These are phyloP conservation scores for Pochonia chlamydosporia DNA, from an alignment of 2,329 filamentous ascomycete species.

Conservation along the genomic window DNA sequence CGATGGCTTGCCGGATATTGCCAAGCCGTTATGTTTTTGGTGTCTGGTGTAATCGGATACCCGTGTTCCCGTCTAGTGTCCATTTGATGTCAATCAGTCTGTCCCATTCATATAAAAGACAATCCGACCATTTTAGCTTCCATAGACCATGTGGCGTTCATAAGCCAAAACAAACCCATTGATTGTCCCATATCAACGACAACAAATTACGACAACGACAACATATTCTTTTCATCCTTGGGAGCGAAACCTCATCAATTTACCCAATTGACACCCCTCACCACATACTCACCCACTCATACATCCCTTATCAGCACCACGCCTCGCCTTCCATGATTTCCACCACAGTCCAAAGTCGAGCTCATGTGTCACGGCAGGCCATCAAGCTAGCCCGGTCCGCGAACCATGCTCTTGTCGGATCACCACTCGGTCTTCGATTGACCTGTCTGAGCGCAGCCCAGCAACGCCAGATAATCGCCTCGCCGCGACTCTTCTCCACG, in stretches of 20 bases:
- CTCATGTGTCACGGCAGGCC: slow-evolving; percentile 17
- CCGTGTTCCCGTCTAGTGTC: neutral
- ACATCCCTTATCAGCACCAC: no score
- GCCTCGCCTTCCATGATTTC: slow-evolving; percentile 20
- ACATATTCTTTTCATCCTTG: no score
- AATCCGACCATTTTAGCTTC: no score
- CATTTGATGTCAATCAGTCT: no score
- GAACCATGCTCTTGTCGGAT: slow-evolving; percentile 5
- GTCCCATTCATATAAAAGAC: neutral
- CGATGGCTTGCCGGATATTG: neutral
- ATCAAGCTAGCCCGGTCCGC: slow-evolving; percentile 15
- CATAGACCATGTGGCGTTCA: no score
- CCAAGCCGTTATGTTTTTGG: neutral
- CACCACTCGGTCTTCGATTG: slow-evolving; percentile 10
- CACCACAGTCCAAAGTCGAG: slow-evolving; percentile 16
- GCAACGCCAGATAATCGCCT: slow-evolving; percentile 1
- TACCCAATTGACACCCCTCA: neutral
- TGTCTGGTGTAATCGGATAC: neutral
- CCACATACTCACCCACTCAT: neutral
- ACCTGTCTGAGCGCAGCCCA: slow-evolving; percentile 10
- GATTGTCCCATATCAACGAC: no score
- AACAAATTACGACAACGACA: no score
- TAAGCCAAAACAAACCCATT: no score
- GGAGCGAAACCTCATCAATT: neutral
- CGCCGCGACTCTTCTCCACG: slow-evolving; percentile 40